phyloP scores from a whole-genome alignment of 805 yeast species.

The Ogataea degrootiae region DNA sequence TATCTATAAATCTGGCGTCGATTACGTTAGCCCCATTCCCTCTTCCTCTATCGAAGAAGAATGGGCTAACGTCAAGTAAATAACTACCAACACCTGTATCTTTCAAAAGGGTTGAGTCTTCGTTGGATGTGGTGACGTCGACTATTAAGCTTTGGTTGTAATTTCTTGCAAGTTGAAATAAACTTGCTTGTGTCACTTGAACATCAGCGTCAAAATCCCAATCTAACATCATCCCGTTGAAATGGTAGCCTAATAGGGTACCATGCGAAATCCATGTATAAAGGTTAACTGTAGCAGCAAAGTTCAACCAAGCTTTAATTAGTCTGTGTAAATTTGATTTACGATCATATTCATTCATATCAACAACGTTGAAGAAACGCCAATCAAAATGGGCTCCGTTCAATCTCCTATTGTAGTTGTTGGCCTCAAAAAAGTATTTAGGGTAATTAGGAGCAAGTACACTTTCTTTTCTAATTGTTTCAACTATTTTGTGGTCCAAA shows the following conservation, averaged over 20 bases:
- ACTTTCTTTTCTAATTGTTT: slow-evolving; percentile 2
- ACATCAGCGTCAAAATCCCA: slow-evolving; percentile 64
- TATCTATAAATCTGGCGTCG: slow-evolving; percentile 52
- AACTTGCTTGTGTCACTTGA: slow-evolving; percentile 47
- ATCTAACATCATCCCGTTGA: slow-evolving; percentile 53
- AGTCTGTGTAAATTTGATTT: slow-evolving; percentile 39
- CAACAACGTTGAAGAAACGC: slow-evolving; percentile 35
- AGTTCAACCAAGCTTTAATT: slow-evolving; percentile 49
- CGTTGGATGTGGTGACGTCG: slow-evolving; percentile 27
- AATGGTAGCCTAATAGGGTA: slow-evolving; percentile 56
- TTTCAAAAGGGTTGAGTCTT: slow-evolving; percentile 11
- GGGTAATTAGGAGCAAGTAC: slow-evolving; percentile 8
- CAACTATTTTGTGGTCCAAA: slow-evolving; percentile 8
- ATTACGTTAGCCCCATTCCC: slow-evolving; percentile 47
- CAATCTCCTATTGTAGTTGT: slow-evolving; percentile 21
- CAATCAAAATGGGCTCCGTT: slow-evolving; percentile 43
- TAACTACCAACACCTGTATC: slow-evolving; percentile 28
- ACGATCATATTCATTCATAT: slow-evolving; percentile 17
- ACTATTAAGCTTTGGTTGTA: slow-evolving; percentile 48
- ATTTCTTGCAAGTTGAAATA: slow-evolving; percentile 37
- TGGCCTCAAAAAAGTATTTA: slow-evolving; percentile 41
- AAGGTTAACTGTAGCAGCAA: slow-evolving; percentile 39
- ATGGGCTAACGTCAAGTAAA: slow-evolving; percentile 31
- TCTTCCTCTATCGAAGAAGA: slow-evolving; percentile 31
- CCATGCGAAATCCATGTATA: slow-evolving; percentile 64